Evolutionary conservation across 768 basidiomycete species (phyloP).

Genomic region (Kwoniella sp.): DNA sequence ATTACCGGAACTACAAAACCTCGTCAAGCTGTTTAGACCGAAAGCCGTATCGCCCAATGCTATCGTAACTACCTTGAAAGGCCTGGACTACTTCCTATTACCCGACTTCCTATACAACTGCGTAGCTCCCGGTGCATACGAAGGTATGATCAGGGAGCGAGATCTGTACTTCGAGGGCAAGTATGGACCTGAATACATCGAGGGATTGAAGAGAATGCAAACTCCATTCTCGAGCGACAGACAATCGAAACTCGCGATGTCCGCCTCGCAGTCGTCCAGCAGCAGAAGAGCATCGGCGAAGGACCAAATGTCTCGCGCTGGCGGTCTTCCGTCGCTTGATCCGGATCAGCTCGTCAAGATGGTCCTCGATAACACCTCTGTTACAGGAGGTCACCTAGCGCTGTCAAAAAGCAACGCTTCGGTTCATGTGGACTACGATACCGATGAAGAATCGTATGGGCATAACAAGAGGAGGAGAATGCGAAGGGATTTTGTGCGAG

Average conservation of each 20-base stretch:
- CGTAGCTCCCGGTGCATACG: constrained; percentile 57
- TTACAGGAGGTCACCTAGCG: not conserved
- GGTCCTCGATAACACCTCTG: not conserved
- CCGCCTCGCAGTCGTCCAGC: constrained; percentile 1
- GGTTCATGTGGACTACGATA: constrained; percentile 12
- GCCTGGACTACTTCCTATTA: constrained; percentile 74
- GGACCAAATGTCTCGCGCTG: constrained; percentile 10
- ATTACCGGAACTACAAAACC: constrained; percentile 77
- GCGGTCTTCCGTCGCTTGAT: constrained; percentile 11
- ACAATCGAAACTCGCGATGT: constrained; percentile 2
- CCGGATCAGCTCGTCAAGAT: constrained; percentile 10
- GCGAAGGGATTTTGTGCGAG: not conserved
- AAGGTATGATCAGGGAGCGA: constrained; percentile 27
- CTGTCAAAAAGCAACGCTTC: not conserved
- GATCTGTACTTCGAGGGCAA: constrained; percentile 27
- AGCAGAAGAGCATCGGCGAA: constrained; percentile 4
- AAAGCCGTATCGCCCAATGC: constrained; percentile 78
- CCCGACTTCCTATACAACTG: constrained; percentile 68
- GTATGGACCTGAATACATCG: constrained; percentile 5
- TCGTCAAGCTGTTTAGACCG: constrained; percentile 82
- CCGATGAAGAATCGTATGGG: constrained; percentile 18
- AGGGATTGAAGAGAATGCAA: constrained; percentile 6
- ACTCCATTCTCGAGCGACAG: too few relatives aligned
- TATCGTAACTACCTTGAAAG: constrained; percentile 41
- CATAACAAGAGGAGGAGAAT: not conserved